Conservation (phyloP, 257 asterid species). For the Hygrophila difformis region DNA sequence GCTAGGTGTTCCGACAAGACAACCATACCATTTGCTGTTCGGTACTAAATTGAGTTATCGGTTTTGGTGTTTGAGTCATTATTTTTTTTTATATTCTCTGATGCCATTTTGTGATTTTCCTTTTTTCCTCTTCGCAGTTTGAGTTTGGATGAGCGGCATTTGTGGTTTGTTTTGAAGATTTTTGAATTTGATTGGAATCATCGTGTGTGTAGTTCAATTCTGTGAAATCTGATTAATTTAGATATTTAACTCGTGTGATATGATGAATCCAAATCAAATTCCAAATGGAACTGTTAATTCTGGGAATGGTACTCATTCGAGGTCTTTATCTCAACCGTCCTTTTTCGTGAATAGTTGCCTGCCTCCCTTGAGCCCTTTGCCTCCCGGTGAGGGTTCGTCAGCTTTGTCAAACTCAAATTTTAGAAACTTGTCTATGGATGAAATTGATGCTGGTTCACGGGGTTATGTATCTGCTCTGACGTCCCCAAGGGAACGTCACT, state of each 20-base stretch:
- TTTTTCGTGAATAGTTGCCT: constrained; percentile 42
- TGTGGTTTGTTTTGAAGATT: too few species aligned
- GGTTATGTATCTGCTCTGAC: constrained; percentile 26
- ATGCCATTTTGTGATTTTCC: too few species aligned
- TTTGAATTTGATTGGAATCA: too few species aligned
- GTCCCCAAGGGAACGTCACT: constrained; percentile 24
- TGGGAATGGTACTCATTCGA: constrained; percentile 40
- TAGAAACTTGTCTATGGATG: constrained; percentile 55
- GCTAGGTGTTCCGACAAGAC: too few species aligned
- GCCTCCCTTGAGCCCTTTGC: constrained; percentile 84
- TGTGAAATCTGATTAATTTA: background rate
- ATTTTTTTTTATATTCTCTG: too few species aligned
- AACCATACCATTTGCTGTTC: too few species aligned
- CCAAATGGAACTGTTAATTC: background rate
- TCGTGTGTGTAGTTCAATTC: too few species aligned
- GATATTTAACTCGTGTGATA: too few species aligned
- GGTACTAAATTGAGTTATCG: too few species aligned
- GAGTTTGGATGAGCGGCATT: too few species aligned
- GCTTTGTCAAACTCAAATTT: constrained; percentile 41
- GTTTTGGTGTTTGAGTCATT: too few species aligned
- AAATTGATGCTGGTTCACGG: constrained; percentile 46
- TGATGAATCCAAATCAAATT: background rate
- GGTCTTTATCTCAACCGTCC: constrained; percentile 57
- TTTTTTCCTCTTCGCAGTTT: too few species aligned
- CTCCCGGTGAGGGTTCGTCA: constrained; percentile 48